Base-by-base conservation (phyloP, 768 basidiomycete genomes). In the Rhodotorula paludigena region DNA sequence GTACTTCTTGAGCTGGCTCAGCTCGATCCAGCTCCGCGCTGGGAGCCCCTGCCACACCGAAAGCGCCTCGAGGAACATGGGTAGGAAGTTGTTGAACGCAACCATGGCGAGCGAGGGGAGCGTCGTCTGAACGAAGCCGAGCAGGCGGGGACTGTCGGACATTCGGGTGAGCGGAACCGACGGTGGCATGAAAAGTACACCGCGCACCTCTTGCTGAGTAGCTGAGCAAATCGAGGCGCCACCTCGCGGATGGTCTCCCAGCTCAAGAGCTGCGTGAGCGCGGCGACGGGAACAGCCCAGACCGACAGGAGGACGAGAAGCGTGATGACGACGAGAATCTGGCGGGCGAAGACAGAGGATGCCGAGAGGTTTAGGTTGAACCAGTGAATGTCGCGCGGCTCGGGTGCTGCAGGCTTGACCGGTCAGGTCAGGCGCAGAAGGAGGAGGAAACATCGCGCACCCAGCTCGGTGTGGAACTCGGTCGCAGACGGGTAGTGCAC, bases 331-430 rank as follows among this genome's bases (percentile, higher is more conserved):
- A 93, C 89, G 35, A 94, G 76, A 41, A 86, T 63, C 49, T 90
- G 85, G 36, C 96, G 86, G 7, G 85, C 81, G 53, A 84, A 82
- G 25, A 86, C 80, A 41, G 84, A 80, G 23, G 82, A 75, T 1
- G 81, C 80, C 0, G 89, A 84, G 30, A 87, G 84, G 3, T 86
- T 81, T 81, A 98, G 88, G 73, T 92, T 92, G 38, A 86, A 82
- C 96, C 96, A 99, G 28, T 97, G 85, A 63, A 98, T 89, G 77
- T 98, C 94, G 55, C 94, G 85, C 16, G 94, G 93, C 76, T 97
- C 93, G 0, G 94, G 94, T 0, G 94, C 92, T 28, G 85, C 84
- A 28, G 23, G 14, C 1, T 10, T 2, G 14, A 20, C n/a, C n/a
- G n/a, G 36, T 6, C 16, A 16, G 2, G 64, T 49, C 30, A 51